Evolutionary conservation across 2,329 filamentous ascomycete species (phyloP).

Genomic region (Ramichloridium luteum): DNA sequence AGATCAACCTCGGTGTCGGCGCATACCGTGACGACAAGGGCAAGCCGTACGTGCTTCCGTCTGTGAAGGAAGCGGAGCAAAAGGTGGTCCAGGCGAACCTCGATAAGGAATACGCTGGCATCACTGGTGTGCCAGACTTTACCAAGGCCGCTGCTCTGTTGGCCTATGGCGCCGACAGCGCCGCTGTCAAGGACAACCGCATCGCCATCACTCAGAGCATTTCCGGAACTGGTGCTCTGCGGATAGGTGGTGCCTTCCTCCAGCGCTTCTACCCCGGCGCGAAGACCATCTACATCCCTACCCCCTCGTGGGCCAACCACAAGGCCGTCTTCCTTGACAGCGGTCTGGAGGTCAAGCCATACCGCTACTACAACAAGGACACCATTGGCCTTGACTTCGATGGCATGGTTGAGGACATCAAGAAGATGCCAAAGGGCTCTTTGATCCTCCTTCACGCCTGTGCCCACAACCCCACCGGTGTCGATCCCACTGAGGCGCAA

Average conservation of each 20-base stretch:
- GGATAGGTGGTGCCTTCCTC: conserved; percentile 89
- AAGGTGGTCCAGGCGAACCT: conserved; percentile 64
- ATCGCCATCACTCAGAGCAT: conserved; percentile 94
- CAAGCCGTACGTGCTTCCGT: conserved; percentile 95
- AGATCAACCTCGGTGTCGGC: conserved; percentile 98
- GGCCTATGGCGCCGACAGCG: conserved; percentile 74
- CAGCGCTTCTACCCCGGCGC: conserved; percentile 78
- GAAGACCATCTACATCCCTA: conserved; percentile 95
- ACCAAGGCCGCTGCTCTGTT: conserved; percentile 82
- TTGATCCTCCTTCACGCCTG: conserved; percentile 92
- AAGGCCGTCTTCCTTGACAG: conserved; percentile 90
- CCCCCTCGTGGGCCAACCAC: conserved; percentile 96
- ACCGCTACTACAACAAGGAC: conserved; percentile 98
- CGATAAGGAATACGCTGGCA: conserved; percentile 97
- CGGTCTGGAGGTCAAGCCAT: conserved; percentile 81
- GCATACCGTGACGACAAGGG: conserved; percentile 97
- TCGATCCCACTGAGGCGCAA: conserved; percentile 84
- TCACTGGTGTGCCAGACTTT: conserved; percentile 90
- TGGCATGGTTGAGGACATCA: conserved; percentile 81
- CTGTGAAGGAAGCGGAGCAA: conserved; percentile 78
- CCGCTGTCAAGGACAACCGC: conserved; percentile 60
- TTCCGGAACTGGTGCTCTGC: conserved; percentile 90
- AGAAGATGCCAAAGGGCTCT: conserved; percentile 73
- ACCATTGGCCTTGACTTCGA: conserved; percentile 97
- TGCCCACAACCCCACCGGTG: conserved; percentile 94